phyloP scores from a whole-genome alignment of 495 filamentous ascomycete genomes.

The Aspergillus steynii region DNA sequence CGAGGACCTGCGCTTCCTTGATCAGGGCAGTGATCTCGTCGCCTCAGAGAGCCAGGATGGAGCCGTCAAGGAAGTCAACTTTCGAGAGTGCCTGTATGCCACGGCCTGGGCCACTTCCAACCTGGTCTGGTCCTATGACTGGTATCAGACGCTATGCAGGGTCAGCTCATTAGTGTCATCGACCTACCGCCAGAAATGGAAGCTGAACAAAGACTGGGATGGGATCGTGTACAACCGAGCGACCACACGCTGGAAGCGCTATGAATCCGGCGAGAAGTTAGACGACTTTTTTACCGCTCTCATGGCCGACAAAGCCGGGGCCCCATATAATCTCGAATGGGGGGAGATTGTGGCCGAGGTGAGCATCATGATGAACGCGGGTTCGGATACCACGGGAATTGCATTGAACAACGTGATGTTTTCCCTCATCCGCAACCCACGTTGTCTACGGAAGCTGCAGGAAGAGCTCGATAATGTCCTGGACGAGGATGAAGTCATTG shows the following conservation, averaged over 20 bases:
- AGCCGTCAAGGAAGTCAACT: conserved; percentile 29
- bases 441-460: conserved; percentile 48
- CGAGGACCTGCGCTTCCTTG: conserved; percentile 42
- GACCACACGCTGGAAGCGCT: conserved; percentile 31
- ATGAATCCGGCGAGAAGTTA: conserved; percentile 44
- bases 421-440: conserved; percentile 52
- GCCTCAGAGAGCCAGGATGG: conserved; percentile 33
- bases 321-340: conserved; percentile 26
- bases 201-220: conserved; percentile 20
- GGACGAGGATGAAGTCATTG: conserved; percentile 34
- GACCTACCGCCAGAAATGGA: conserved; percentile 16
- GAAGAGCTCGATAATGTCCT: conserved; percentile 51
- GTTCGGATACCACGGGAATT: conserved; percentile 53
- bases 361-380: conserved; percentile 49
- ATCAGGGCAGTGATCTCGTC: conserved; percentile 39
- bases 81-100: conserved; percentile 39
- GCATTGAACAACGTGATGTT: conserved; percentile 49
- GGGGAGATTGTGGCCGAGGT: conserved; percentile 29
- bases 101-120: conserved; percentile 30
- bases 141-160: conserved; percentile 23
- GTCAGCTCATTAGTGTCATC: conserved; percentile 21
- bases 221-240: conserved; percentile 38
- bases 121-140: conserved; percentile 47
- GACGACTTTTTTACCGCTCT: conserved; percentile 54
- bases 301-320: conserved; percentile 48